Percentiles rank a stretch among this genome's conserved stretches.
Evolutionary conservation across 169 alveolate species (phyloP).

Genomic region (Miamiensis avidus): DNA sequence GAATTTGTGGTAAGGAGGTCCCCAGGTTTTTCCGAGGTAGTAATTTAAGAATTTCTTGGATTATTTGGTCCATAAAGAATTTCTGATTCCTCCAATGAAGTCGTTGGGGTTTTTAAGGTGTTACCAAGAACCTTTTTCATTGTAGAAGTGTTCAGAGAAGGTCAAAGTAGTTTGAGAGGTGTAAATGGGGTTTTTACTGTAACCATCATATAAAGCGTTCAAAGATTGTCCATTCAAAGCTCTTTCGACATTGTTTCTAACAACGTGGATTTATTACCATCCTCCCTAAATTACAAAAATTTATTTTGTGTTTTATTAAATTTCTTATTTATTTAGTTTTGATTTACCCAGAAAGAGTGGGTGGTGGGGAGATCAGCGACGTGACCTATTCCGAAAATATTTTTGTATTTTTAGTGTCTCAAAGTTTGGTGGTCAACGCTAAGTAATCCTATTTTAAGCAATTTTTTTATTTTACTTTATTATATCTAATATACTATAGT

Average conservation of each 20-base stretch:
- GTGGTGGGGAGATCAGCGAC: slow-evolving; percentile 52
- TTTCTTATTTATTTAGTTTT: too few species aligned
- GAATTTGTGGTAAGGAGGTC: slow-evolving; percentile 45
- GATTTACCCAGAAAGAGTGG: slow-evolving; percentile 57
- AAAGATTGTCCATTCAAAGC: slow-evolving; percentile 27
- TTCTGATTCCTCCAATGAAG: slow-evolving; percentile 13
- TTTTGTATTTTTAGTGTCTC: slow-evolving; percentile 53
- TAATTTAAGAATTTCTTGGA: slow-evolving; percentile 25
- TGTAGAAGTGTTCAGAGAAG: slow-evolving; percentile 31
- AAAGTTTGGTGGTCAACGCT: slow-evolving; percentile 59
- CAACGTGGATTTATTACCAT: slow-evolving; percentile 63
- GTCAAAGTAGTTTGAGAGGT: slow-evolving; percentile 49
- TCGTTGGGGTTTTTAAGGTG: slow-evolving; percentile 7
- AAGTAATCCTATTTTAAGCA: slow-evolving; percentile 37
- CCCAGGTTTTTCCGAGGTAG: slow-evolving; percentile 30
- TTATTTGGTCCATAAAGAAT: slow-evolving; percentile 33
- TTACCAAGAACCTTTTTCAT: slow-evolving; percentile 36
- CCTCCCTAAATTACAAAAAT: slow-evolving; percentile 17
- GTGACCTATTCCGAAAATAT: slow-evolving; percentile 68
- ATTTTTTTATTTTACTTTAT: too few species aligned
- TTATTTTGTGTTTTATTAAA: too few species aligned
- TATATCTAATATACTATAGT: too few species aligned
- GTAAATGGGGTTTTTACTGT: slow-evolving; percentile 57
- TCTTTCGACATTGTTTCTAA: slow-evolving; percentile 51
- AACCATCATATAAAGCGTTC: slow-evolving; percentile 68